Evolutionary conservation across 345 rosid genomes (phyloP).

Genomic region (Eucalyptus albens): DNA sequence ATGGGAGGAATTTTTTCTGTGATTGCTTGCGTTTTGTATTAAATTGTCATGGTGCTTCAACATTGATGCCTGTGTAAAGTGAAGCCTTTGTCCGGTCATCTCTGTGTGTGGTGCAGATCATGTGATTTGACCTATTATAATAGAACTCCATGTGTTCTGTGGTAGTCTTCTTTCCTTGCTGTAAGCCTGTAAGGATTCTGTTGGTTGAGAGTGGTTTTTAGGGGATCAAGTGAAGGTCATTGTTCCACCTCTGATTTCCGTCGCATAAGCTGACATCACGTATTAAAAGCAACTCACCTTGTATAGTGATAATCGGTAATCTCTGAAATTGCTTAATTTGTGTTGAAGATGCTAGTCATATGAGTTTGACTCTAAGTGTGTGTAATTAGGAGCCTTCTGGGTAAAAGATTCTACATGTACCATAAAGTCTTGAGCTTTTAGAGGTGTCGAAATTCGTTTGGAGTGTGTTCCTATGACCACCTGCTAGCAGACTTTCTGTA

Average conservation of each 20-base stretch:
- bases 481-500: neutral
- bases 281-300: neutral
- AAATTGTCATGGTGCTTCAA: neutral
- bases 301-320: neutral
- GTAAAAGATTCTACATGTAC: neutral
- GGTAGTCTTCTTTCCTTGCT: neutral
- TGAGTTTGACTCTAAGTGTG: neutral
- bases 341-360: neutral
- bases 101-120: neutral
- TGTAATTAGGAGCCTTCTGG: neutral
- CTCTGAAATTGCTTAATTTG: neutral
- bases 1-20: neutral
- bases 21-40: neutral
- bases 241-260: neutral
- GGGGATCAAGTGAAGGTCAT: neutral
- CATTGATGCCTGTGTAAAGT: neutral
- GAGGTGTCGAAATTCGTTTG: neutral
- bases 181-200: neutral
- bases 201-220: neutral
- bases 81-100: neutral
- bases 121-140: neutral
- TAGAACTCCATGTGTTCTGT: neutral
- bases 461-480: neutral
- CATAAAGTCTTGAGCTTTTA: neutral
- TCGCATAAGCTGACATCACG: neutral